Evolutionary conservation across 176 grass and related monocot genomes (phyloP), one percentile per base, ranked within the genome.

Genomic region (Stipa capillata): DNA sequence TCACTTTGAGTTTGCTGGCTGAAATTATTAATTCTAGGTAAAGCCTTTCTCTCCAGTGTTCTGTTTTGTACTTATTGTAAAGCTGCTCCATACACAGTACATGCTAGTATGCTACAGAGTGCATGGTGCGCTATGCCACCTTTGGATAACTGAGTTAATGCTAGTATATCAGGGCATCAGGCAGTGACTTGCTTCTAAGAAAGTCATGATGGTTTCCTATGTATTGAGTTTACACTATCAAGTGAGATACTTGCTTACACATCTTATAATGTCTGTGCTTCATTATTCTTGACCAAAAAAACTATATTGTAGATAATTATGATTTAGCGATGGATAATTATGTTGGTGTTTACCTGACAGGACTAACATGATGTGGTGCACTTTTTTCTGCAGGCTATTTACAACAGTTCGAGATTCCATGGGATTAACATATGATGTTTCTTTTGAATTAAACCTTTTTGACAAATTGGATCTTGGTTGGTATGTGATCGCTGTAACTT

Each of bases 11-110:
- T 83, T 82, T 99, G 51, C 79, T 95, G 52, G 96, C 92, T 57
- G 96, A 99, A 87, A 95, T 99, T 69, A 99, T 99, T 65, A 99
- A 99, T 91, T 99, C 92, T 73, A 99, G 96, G 96, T 99, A 90
- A 84, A 71, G 18, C 48, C 65, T 77, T 27, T 70, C 18, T 67
- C 33, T 51, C 20, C 68, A 67, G 52, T 67, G 47, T 74, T 75
- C 75, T 32, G 8, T 27, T n/a, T n/a, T n/a, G n/a, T n/a, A n/a
- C n/a, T 52, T 36, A 35, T 68, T 43, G 28, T 2, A 65, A 76
- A 69, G 25, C 21, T 70, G 8, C 25, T 50, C 36, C 23, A 64
- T 32, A 81, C 36, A 27, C 54, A 55, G 11, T 48, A 77, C 20
- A 58, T 42, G 16, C 36, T 39, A 36, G 50, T 34, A 33, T 51